These are phyloP conservation scores for Chaetomium strumarium DNA, from an alignment of 2,329 filamentous ascomycete genomes.

Conservation along the genomic window DNA sequence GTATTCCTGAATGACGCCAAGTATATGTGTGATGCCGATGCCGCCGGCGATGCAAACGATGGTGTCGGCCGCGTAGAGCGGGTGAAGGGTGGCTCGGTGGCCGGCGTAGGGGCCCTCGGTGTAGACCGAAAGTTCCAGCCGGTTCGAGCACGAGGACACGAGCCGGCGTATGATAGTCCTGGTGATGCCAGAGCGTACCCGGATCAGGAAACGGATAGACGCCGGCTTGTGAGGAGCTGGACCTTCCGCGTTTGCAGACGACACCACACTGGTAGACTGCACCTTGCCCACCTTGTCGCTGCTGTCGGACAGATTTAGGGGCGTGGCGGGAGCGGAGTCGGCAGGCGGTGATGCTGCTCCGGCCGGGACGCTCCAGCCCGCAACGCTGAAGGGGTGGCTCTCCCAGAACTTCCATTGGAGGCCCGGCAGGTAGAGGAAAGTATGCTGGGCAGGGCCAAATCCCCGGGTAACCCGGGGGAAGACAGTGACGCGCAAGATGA, in stretches of 20 bases:
- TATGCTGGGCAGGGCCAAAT: background rate
- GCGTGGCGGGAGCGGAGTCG: background rate
- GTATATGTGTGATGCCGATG: background rate
- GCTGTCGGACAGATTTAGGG: no score
- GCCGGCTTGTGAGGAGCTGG: background rate
- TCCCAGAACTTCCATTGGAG: background rate
- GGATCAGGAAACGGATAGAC: background rate
- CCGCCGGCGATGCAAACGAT: background rate
- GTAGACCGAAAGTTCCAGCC: background rate
- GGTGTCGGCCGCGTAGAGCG: background rate
- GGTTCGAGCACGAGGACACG: background rate
- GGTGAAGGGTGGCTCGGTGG: background rate
- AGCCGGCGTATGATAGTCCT: background rate
- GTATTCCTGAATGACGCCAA: background rate
- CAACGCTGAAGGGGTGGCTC: conserved; percentile 3
- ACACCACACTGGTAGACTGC: background rate
- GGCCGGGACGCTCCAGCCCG: background rate
- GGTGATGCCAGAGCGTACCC: background rate
- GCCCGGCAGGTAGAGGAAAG: background rate
- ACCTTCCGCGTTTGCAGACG: background rate
- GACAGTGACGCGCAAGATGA: background rate
- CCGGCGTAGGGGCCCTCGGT: background rate
- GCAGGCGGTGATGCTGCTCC: background rate
- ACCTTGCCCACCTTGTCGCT: background rate
- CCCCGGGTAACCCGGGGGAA: background rate